Evolutionary conservation across 192 early-diverging fungal species (phyloP).

Genomic region (Coemansia asiatica): DNA sequence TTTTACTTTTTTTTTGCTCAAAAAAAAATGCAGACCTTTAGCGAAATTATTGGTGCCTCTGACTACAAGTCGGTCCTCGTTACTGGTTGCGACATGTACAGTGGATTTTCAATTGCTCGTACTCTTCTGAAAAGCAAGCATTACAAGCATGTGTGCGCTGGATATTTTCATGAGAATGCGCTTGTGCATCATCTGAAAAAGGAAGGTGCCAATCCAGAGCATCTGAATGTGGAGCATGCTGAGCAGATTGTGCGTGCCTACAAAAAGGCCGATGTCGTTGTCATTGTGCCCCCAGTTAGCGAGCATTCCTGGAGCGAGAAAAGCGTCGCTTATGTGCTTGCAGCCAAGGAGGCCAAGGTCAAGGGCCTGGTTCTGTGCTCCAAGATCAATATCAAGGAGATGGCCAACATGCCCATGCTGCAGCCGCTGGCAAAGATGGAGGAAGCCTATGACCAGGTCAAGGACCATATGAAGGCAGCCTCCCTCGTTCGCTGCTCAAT

Average conservation of each 20-base stretch:
- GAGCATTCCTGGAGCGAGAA: constrained; percentile 35
- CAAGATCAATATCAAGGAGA: constrained; percentile 35
- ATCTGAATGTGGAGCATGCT: constrained; percentile 24
- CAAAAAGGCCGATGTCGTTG: constrained; percentile 38
- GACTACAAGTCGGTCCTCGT: constrained; percentile 35
- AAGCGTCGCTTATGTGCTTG: constrained; percentile 30
- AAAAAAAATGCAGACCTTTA: constrained; percentile 34
- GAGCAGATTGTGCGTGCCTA: constrained; percentile 35
- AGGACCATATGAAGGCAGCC: constrained; percentile 30
- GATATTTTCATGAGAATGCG: constrained; percentile 32
- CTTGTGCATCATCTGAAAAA: constrained; percentile 41
- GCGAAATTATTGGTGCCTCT: constrained; percentile 25
- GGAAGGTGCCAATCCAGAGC: constrained; percentile 25
- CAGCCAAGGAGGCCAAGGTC: constrained; percentile 37
- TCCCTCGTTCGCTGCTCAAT: constrained; percentile 51
- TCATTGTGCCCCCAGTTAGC: constrained; percentile 44
- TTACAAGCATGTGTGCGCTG: constrained; percentile 28
- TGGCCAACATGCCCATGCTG: constrained; percentile 24
- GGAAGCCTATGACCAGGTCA: constrained; percentile 29
- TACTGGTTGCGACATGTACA: constrained; percentile 45
- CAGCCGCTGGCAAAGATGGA: constrained; percentile 42
- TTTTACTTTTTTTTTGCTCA: too few relatives aligned
- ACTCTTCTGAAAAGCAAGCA: constrained; percentile 26
- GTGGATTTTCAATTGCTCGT: constrained; percentile 33
- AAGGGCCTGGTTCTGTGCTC: constrained; percentile 49